Percentiles rank a stretch among this genome's conserved stretches.
These are phyloP conservation scores for Chrysanthemum lavandulifolium DNA, from an alignment of 129 eudicot genomes.

Conservation along the genomic window DNA sequence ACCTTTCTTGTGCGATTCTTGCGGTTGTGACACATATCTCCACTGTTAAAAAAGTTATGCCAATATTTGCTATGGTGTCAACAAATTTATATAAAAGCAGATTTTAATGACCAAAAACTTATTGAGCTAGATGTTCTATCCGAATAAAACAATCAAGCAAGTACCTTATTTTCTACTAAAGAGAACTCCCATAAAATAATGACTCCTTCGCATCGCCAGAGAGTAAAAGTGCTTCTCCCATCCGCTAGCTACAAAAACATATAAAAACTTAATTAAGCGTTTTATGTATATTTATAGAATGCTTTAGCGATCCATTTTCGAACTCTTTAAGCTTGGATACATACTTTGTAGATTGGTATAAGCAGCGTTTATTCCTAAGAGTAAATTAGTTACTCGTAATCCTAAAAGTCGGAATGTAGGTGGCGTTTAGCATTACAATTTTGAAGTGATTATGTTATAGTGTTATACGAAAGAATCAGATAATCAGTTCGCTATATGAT, in stretches of 20 bases:
- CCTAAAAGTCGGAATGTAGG: too few relatives aligned
- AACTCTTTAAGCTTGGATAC: too few relatives aligned
- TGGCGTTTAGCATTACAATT: too few relatives aligned
- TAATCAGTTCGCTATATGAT: too few relatives aligned
- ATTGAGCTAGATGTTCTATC: not conserved
- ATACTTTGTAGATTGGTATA: too few relatives aligned
- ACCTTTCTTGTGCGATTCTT: conserved; percentile 84
- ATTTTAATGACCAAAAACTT: not conserved
- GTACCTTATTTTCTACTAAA: conserved; percentile 64
- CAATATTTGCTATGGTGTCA: not conserved
- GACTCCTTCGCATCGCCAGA: conserved; percentile 85
- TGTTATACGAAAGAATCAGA: too few relatives aligned
- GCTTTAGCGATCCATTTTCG: too few relatives aligned
- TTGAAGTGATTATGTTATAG: too few relatives aligned
- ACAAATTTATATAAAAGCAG: not conserved
- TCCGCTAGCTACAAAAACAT: conserved; percentile 8
- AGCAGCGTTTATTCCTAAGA: too few relatives aligned
- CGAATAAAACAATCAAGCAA: not conserved
- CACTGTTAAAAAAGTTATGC: conserved; percentile 44
- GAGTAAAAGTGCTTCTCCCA: conserved; percentile 65
- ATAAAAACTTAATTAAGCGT: too few relatives aligned
- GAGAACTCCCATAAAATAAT: conserved; percentile 81
- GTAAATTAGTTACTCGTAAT: too few relatives aligned
- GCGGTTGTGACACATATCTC: conserved; percentile 73
- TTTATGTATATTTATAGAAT: too few relatives aligned